A percentile compares a stretch with the other conserved stretches of the same genome.
phyloP scores from a whole-genome alignment of 345 rosid genomes.

The Limnanthes douglasii region DNA sequence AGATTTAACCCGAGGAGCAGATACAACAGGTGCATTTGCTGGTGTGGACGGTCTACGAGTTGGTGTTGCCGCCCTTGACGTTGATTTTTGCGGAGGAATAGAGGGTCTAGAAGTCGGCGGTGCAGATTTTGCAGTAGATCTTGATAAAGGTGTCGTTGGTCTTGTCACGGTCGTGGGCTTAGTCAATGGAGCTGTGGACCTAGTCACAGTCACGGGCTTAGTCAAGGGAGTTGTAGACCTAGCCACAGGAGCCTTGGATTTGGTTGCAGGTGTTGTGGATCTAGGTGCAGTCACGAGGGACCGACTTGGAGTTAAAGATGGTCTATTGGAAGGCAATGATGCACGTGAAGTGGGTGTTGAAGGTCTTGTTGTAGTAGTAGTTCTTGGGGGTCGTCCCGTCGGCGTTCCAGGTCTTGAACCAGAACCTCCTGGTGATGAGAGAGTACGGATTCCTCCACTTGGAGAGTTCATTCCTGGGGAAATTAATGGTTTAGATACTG shows the following conservation, averaged over 20 bases:
- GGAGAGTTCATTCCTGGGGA: constrained; percentile 68
- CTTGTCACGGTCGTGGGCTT: constrained; percentile 52
- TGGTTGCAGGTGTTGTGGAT: constrained; percentile 25
- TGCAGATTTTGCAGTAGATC: constrained; percentile 66
- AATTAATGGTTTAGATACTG: constrained; percentile 46
- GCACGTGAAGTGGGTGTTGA: constrained; percentile 82
- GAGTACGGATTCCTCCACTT: constrained; percentile 48
- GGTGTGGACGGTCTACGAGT: constrained; percentile 65
- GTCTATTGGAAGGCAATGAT: constrained; percentile 39
- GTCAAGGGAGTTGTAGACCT: constrained; percentile 21
- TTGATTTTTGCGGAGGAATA: constrained; percentile 47
- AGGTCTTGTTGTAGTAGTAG: constrained; percentile 45
- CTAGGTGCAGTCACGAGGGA: constrained; percentile 24
- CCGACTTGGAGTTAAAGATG: constrained; percentile 11
- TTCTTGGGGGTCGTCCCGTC: constrained; percentile 39
- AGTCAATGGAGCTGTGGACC: constrained; percentile 13
- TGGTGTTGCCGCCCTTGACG: constrained; percentile 78
- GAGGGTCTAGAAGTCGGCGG: constrained; percentile 77
- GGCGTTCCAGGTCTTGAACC: constrained; percentile 93
- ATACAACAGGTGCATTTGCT: constrained; percentile 25
- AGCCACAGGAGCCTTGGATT: constrained; percentile 19
- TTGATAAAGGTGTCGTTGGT: constrained; percentile 73
- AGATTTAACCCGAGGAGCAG: constrained; percentile 39
- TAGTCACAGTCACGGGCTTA: constrained; percentile 16
- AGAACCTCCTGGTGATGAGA: constrained; percentile 91